Conservation (phyloP, 495 filamentous ascomycete species). For the Chlorociboria aeruginascens region DNA sequence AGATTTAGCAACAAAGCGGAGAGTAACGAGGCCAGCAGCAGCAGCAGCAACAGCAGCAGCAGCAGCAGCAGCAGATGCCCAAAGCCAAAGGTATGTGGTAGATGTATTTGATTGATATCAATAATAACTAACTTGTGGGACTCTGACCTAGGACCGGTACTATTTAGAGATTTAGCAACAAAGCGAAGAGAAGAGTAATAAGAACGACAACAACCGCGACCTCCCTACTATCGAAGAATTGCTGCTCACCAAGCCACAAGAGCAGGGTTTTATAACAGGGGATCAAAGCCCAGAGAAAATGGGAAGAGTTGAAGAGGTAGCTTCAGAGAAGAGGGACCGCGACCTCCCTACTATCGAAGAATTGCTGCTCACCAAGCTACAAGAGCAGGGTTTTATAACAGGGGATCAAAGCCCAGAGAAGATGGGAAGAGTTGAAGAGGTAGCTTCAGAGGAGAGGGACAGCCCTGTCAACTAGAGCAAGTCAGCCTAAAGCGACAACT, state of each 20-base stretch:
- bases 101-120: too few relatives aligned
- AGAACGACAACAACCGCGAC: too few relatives aligned
- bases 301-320: constrained; percentile 2
- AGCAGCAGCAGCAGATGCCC: too few relatives aligned
- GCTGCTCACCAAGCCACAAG: constrained; percentile 6
- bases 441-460: constrained; percentile 9
- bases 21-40: too few relatives aligned
- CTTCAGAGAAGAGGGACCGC: constrained; percentile 10
- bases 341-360: too few relatives aligned
- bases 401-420: background rate
- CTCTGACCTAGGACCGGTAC: too few relatives aligned
- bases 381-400: constrained; percentile 5
- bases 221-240: constrained; percentile 15
- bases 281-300: background rate
- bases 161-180: too few relatives aligned
- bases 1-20: too few relatives aligned
- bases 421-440: background rate
- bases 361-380: constrained; percentile 7
- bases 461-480: constrained; percentile 4
- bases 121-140: too few relatives aligned
- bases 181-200: too few relatives aligned
- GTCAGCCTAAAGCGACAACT: constrained; percentile 8
- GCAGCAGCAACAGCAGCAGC: too few relatives aligned
- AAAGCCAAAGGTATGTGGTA: too few relatives aligned
- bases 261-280: constrained; percentile 4